Evolutionary conservation across 768 basidiomycete species (phyloP).

Genomic region (Amanita pseudoporphyria): DNA sequence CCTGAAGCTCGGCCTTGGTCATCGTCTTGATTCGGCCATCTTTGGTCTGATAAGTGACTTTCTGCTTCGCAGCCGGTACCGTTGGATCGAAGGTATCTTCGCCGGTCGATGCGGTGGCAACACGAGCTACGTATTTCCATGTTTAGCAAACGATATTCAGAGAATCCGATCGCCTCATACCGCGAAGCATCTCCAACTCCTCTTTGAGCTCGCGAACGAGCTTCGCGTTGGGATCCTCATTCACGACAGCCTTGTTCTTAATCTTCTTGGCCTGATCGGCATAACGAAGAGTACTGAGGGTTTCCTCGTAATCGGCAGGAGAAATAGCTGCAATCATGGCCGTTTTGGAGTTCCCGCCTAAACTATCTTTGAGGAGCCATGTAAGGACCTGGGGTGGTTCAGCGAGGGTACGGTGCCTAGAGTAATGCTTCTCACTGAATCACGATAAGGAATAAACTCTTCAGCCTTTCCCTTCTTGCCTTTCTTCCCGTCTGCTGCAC

Average conservation of each 20-base stretch:
- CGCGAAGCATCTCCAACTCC: conserved; percentile 88
- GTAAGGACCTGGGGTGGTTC: conserved; percentile 65
- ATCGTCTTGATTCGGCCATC: conserved; percentile 93
- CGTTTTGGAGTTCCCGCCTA: conserved; percentile 96
- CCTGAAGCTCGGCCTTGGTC: conserved; percentile 94
- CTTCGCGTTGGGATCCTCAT: conserved; percentile 99
- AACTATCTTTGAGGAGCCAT: conserved; percentile 95
- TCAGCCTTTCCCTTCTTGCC: conserved; percentile 85
- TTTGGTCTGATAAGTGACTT: conserved; percentile 88
- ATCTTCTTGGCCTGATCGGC: conserved; percentile 99
- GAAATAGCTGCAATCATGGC: conserved; percentile 99
- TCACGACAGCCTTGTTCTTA: conserved; percentile 98
- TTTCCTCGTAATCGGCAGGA: conserved; percentile 98
- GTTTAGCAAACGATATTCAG: conserved; percentile 9
- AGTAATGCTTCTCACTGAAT: conserved; percentile 58
- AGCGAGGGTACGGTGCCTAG: neutral
- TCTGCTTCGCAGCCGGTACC: conserved; percentile 90
- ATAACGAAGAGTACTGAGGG: conserved; percentile 91
- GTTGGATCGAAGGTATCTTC: conserved; percentile 81
- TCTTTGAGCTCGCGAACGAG: conserved; percentile 98
- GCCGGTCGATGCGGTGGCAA: conserved; percentile 44
- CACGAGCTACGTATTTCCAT: conserved; percentile 45
- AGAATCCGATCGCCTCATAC: conserved; percentile 32
- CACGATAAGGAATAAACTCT: conserved; percentile 95
- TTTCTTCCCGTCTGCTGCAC: conserved; percentile 61